A percentile compares a stretch with the other conserved stretches of the same genome.
Conservation (phyloP, 345 rosid species). For the Rhodomyrtus tomentosa region DNA sequence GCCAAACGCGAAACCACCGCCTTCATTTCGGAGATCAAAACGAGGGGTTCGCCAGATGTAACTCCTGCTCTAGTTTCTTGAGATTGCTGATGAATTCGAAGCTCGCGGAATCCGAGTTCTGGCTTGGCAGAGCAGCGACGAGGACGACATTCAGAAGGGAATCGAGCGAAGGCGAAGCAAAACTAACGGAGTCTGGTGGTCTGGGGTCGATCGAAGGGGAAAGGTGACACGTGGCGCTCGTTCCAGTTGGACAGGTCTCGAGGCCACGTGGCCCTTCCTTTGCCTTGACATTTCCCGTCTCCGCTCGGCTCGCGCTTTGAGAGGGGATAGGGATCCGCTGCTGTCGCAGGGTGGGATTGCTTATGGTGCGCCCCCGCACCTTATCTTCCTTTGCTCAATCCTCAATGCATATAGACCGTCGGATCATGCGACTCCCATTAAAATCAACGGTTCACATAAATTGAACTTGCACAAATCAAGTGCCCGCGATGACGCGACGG, state of each 20-base stretch:
- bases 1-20: slow-evolving; percentile 29
- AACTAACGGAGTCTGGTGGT: not conserved
- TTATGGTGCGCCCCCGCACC: not conserved
- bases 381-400: too few species aligned
- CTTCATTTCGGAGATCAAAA: slow-evolving; percentile 13
- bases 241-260: slow-evolving; percentile 3
- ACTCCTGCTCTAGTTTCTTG: too few species aligned
- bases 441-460: not conserved
- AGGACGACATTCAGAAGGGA: not conserved
- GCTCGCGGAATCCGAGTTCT: not conserved
- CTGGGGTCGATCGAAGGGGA: not conserved
- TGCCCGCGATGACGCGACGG: not conserved
- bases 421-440: not conserved
- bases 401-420: not conserved
- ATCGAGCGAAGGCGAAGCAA: not conserved
- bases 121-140: not conserved
- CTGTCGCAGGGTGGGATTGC: not conserved
- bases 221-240: slow-evolving; percentile 19
- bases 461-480: not conserved
- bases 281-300: not conserved
- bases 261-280: slow-evolving; percentile 15
- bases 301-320: not conserved
- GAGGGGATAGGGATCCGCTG: not conserved
- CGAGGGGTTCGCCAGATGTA: not conserved
- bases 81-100: not conserved